Conservation (phyloP, 176 grass and related monocot species). For the Eragrostis curvula region DNA sequence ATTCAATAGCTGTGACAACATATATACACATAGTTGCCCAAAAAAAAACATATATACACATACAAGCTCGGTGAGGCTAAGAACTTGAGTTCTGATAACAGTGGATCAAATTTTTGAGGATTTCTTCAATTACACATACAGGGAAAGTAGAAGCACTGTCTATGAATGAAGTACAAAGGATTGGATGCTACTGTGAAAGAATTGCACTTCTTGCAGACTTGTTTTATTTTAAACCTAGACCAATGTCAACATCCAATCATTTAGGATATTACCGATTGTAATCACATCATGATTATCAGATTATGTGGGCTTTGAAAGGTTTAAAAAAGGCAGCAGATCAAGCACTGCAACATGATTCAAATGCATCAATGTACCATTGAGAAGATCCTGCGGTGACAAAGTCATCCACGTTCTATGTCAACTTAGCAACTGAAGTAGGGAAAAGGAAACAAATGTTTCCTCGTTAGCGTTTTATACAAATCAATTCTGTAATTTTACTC, state of each 20-base stretch:
- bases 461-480: not conserved
- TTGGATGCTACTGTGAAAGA: not conserved
- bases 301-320: not conserved
- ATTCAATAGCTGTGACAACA: not conserved
- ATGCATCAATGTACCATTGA: not conserved
- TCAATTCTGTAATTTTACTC: too few relatives aligned
- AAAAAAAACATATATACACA: slow-evolving; percentile 3
- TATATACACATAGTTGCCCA: not conserved
- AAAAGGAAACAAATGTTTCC: slow-evolving; percentile 3
- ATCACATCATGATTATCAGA: slow-evolving; percentile 11
- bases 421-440: not conserved
- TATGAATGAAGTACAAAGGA: not conserved
- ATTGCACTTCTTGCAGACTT: not conserved
- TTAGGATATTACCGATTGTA: not conserved
- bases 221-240: slow-evolving; percentile 8
- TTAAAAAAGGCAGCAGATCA: not conserved
- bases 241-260: slow-evolving; percentile 18
- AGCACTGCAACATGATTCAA: slow-evolving; percentile 10
- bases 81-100: not conserved
- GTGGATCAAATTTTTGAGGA: not conserved
- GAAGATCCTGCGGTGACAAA: not conserved
- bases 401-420: not conserved
- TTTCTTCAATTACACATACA: slow-evolving; percentile 15
- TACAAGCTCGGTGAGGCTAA: not conserved
- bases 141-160: not conserved